Percentiles rank a stretch among this genome's conserved stretches.
Evolutionary conservation across 2,329 filamentous ascomycete genomes (phyloP).

Genomic region (Harringtonia lauricola): DNA sequence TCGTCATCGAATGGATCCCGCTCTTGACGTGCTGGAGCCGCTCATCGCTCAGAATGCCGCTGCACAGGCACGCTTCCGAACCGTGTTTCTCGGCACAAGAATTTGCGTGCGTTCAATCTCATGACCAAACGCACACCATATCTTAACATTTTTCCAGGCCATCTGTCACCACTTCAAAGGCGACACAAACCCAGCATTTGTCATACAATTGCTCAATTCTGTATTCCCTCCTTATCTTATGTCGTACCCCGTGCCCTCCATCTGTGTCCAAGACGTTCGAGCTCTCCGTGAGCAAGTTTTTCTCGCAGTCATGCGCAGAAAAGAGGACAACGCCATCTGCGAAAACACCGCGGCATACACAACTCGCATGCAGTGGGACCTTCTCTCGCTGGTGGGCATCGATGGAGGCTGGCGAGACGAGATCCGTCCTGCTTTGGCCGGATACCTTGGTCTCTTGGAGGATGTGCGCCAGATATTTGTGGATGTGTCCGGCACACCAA

Average conservation of each 20-base stretch:
- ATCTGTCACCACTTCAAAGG: constrained; percentile 9
- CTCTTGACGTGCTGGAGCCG: constrained; percentile 2
- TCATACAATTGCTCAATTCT: constrained; percentile 12
- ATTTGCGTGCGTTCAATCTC: constrained; percentile 8
- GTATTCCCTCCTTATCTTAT: constrained; percentile 12
- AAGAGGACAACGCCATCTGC: background rate
- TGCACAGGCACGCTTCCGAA: constrained; percentile 8
- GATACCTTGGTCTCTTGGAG: constrained; percentile 5
- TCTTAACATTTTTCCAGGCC: background rate
- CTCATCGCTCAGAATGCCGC: constrained; percentile 6
- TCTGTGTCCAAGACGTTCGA: constrained; percentile 4
- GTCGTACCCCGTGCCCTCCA: constrained; percentile 8
- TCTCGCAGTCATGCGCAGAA: constrained; percentile 4
- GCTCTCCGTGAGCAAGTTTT: constrained; percentile 7
- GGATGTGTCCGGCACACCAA: background rate
- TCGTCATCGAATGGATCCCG: constrained; percentile 2
- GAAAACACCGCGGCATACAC: too few species aligned
- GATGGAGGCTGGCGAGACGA: constrained; percentile 2
- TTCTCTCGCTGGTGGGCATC: constrained; percentile 6
- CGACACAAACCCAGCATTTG: background rate
- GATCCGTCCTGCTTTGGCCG: constrained; percentile 6
- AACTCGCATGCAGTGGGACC: background rate
- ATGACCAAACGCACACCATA: background rate
- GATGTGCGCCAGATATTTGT: background rate
- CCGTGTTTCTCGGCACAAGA: constrained; percentile 8